phyloP scores from a whole-genome alignment of 495 filamentous ascomycete genomes.

The Xanthoparmelia taractica region DNA sequence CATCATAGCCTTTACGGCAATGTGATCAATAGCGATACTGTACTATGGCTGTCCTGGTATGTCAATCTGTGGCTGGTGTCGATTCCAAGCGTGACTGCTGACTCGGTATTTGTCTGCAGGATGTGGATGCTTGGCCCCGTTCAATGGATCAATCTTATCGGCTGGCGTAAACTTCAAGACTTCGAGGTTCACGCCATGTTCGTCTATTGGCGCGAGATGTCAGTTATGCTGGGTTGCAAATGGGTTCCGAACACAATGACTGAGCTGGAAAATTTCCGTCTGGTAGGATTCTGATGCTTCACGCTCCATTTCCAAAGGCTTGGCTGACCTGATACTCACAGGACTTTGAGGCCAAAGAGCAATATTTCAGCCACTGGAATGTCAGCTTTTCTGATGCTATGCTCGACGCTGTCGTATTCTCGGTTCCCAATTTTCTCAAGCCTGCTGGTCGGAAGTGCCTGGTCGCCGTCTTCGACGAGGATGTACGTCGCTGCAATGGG shows the following conservation, averaged over 20 bases:
- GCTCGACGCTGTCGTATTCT: conserved; percentile 21
- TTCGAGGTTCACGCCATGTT: conserved; percentile 27
- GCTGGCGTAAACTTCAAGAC: conserved; percentile 25
- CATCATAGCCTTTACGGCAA: conserved; percentile 24
- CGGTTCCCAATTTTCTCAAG: conserved; percentile 15
- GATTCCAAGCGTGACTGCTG: background rate
- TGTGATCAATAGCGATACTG: conserved; percentile 28
- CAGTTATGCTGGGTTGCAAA: conserved; percentile 23
- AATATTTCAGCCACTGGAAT: conserved; percentile 15
- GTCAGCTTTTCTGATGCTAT: conserved; percentile 18
- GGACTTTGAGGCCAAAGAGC: conserved; percentile 9
- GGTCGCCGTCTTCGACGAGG: conserved; percentile 21
- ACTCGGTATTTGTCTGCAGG: background rate
- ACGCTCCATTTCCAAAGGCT: background rate
- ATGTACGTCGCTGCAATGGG: conserved; percentile 18
- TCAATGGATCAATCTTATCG: conserved; percentile 24
- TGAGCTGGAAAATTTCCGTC: conserved; percentile 16
- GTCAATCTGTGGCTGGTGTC: background rate
- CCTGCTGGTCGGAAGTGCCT: conserved; percentile 16
- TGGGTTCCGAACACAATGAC: conserved; percentile 18
- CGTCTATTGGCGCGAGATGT: conserved; percentile 23
- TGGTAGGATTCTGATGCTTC: conserved; percentile 8
- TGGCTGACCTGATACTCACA: background rate
- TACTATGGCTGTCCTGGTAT: conserved; percentile 23
- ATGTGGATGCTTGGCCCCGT: conserved; percentile 20